A percentile compares a stretch with the other conserved stretches of the same genome.
phyloP scores from a whole-genome alignment of 768 basidiomycete genomes.

The Exsudoporus frostii region DNA sequence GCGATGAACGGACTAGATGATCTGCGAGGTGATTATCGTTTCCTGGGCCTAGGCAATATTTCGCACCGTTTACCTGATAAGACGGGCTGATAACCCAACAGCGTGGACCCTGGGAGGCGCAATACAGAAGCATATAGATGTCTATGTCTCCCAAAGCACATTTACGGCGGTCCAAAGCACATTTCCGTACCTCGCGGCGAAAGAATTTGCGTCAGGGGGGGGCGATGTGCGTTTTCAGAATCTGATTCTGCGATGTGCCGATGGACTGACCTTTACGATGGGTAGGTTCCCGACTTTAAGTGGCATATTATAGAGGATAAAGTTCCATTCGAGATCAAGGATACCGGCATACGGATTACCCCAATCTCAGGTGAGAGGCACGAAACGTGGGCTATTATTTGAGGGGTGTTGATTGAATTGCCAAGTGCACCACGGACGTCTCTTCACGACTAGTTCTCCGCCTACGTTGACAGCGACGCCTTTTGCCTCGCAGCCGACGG shows the following conservation, averaged over 20 bases:
- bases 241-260: background rate
- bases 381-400: background rate
- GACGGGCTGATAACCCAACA: constrained; percentile 25
- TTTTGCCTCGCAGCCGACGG: constrained; percentile 34
- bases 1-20: constrained; percentile 93
- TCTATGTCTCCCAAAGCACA: constrained; percentile 67
- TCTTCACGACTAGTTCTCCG: constrained; percentile 46
- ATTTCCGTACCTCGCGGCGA: constrained; percentile 81
- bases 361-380: constrained; percentile 60
- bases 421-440: constrained; percentile 71
- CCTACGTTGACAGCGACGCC: constrained; percentile 42
- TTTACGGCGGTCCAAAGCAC: constrained; percentile 62
- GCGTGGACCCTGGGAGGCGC: constrained; percentile 69
- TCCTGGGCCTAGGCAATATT: background rate
- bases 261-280: constrained; percentile 3
- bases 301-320: constrained; percentile 80
- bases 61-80: constrained; percentile 2
- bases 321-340: constrained; percentile 62
- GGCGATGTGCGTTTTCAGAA: constrained; percentile 54
- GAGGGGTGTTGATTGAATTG: constrained; percentile 1
- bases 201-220: constrained; percentile 74
- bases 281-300: constrained; percentile 74
- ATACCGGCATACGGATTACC: constrained; percentile 58
- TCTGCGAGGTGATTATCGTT: constrained; percentile 56
- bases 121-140: constrained; percentile 70